Conservation (phyloP, 768 basidiomycete species). For the Saitozyma podzolica region DNA sequence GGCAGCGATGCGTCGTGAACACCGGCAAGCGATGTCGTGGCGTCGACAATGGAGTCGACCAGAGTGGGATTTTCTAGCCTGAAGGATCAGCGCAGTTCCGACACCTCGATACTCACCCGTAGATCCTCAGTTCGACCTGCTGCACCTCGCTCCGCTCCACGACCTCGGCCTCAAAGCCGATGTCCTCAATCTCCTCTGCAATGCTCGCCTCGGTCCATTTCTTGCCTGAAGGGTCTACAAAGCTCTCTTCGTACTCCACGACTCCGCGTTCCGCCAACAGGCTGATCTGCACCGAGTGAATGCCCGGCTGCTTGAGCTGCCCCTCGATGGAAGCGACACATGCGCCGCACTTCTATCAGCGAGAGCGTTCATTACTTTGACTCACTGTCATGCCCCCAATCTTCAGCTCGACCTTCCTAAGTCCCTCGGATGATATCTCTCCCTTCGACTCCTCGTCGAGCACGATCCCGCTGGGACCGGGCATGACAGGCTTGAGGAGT, state of each 20-base stretch:
- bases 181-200: slow-evolving; percentile 79
- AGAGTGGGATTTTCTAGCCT: slow-evolving; percentile 38
- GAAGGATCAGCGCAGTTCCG: background rate
- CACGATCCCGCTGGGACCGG: too few species aligned
- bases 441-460: too few species aligned
- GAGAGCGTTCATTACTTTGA: background rate
- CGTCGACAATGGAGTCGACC: slow-evolving; percentile 25
- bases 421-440: too few species aligned
- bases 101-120: slow-evolving; percentile 34
- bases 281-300: slow-evolving; percentile 87
- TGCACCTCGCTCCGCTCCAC: slow-evolving; percentile 48
- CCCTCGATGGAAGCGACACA: slow-evolving; percentile 53
- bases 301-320: slow-evolving; percentile 68
- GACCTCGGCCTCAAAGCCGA: slow-evolving; percentile 50
- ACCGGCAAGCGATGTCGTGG: slow-evolving; percentile 34
- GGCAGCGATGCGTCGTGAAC: slow-evolving; percentile 36
- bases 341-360: slow-evolving; percentile 49
- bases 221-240: slow-evolving; percentile 34
- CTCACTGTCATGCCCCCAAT: slow-evolving; percentile 51
- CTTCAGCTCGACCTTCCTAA: slow-evolving; percentile 39
- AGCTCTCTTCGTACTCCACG: slow-evolving; percentile 78
- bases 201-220: slow-evolving; percentile 80
- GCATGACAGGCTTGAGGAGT: too few species aligned
- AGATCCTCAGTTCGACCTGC: slow-evolving; percentile 46
- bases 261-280: slow-evolving; percentile 92